Evolutionary conservation across 2,329 filamentous ascomycete genomes (phyloP), one percentile per base, ranked within the genome.

Genomic region (Plenodomus tracheiphilus): DNA sequence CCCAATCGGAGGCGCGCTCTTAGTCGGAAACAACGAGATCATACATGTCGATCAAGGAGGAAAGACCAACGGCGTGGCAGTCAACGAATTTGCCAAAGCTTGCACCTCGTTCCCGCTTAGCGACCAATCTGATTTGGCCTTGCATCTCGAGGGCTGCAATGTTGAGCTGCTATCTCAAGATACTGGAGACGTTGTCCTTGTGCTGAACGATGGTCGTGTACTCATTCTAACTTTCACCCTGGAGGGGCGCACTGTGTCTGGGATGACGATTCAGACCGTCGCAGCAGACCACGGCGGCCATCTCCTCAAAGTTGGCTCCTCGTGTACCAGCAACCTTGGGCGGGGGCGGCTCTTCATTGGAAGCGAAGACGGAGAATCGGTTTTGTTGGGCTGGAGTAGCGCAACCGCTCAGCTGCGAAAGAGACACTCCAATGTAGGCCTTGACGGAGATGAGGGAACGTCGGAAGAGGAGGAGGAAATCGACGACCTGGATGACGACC

Each of bases 1-100:
- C 5, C 93, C 93, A 1, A 86, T 97, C 35, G 94, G 94, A 19
- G 94, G 94, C 37, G 89, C 91, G 32, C 77, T 99, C 15, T 80
- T 99, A 15, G 77, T 97, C 17, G 95, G 94, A 21, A 81, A 83
- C 40, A 97, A 99, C 68, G 91, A 97, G 68, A 74, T 99, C 53
- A 89, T 99, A 51, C 94, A 99, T 70, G 85, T 99, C 57, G 93
- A 97, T 66, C 94, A 99, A 77, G 91, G 91, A 10, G 94, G 94
- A 22, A 97, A 96, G 71, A 84, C 91, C 11, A 96, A 91, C 64
- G 93, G 91, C 2, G 88, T 97, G 49, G 93, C 88, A 3, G 89
- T 99, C 56, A 99, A 99, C 66, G 83, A 90, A 28, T 95, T 96
- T 74, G 87, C 92, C 4, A 90, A 86, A 69, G 84, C 89, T 53